Percentiles rank a stretch among this genome's conserved stretches.
phyloP scores from a whole-genome alignment of 2,329 filamentous ascomycete genomes.

The Pseudocercospora fijiensis region DNA sequence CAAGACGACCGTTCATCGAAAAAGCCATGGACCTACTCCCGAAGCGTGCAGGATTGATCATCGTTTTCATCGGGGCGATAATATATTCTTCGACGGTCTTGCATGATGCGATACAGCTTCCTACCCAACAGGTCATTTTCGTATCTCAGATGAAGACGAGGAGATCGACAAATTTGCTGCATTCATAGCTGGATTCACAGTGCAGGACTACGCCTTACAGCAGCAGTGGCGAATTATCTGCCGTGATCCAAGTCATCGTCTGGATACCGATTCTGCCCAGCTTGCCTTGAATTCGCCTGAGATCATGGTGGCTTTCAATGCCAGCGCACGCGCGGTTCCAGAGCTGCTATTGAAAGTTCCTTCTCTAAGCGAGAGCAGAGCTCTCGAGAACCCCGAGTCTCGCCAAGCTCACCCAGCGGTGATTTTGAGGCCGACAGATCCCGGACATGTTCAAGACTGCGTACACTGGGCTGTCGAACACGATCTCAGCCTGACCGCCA shows the following conservation, averaged over 20 bases:
- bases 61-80: constrained; percentile 57
- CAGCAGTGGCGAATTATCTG: constrained; percentile 55
- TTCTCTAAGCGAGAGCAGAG: constrained; percentile 28
- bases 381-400: constrained; percentile 56
- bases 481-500: constrained; percentile 45
- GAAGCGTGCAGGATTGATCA: constrained; percentile 43
- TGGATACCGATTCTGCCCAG: constrained; percentile 39
- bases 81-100: constrained; percentile 50
- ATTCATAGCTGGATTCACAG: constrained; percentile 53
- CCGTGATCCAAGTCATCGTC: constrained; percentile 47
- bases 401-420: constrained; percentile 46
- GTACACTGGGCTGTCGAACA: constrained; percentile 57
- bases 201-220: constrained; percentile 40
- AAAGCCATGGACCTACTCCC: constrained; percentile 51
- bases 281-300: constrained; percentile 53
- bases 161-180: constrained; percentile 53
- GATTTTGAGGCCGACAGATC: constrained; percentile 48
- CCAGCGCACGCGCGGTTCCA: constrained; percentile 45
- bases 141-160: constrained; percentile 49
- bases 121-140: constrained; percentile 49
- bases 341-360: constrained; percentile 49
- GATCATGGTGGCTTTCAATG: constrained; percentile 54
- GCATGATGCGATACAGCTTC: constrained; percentile 50
- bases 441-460: constrained; percentile 55
- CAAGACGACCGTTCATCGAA: constrained; percentile 50